Evolutionary conservation across 2,329 filamentous ascomycete species (phyloP), one percentile per base, ranked within the genome.

Genomic region (Penicillium griseofulvum): DNA sequence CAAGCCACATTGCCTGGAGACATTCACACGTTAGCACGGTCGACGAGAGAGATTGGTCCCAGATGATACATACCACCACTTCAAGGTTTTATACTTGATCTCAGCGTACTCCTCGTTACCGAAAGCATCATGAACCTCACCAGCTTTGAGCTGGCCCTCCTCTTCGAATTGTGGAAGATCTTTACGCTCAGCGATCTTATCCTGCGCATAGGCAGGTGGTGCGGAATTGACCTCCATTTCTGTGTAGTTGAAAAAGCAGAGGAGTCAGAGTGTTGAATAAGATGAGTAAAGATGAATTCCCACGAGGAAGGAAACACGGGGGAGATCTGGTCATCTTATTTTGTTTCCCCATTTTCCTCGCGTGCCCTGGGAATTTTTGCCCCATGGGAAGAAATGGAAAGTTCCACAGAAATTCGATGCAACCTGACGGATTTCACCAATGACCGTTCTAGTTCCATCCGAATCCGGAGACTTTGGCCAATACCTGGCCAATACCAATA

Each of bases 71-170:
- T 62, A 62, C 60, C 63, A 65, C 63, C 63, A 65, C 48, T 54
- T 63, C 48, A 65, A 46, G n/a, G 63, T 65, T 50, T 65, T 65
- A 19, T 65, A 65, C 52, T 65, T 65, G 49, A 65, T 62, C 45
- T 65, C 63, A 3, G 63, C 63, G 34, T 58, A 64, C 29, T 65
- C 63, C 41, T 65, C 63, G 24, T 65, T 64, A 49, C 63, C 63
- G 31, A 65, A 65, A 16, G 63, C 62, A 55, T 65, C 63, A 9
- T 54, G 50, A 5, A 64, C 62, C 50, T 65, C 63, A 10, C 63
- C 63, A 33, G 63, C 43, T 57, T 65, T 65, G 6, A 64, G 38
- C 17, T 24, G 52, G 45, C 49, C 42, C n/a, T 65, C 63, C 45
- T 65, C 63, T 1, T 63, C 62, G 4, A 54, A 52, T 12, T 24